Conservation (phyloP, 2,329 filamentous ascomycete genomes). For the Aspergillus fructus region DNA sequence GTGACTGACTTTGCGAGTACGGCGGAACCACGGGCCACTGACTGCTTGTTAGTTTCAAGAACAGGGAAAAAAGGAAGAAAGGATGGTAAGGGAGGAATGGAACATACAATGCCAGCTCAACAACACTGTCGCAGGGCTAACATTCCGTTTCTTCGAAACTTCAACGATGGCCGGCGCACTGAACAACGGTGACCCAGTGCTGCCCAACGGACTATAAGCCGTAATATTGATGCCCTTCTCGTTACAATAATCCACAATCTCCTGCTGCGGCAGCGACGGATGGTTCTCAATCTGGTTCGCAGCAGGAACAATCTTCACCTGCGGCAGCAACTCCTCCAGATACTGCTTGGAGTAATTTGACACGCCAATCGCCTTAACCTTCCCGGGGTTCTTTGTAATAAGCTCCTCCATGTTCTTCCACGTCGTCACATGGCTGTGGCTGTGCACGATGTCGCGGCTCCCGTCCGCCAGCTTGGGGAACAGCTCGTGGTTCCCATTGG, state of each 20-base stretch:
- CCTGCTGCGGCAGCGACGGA: slow-evolving; percentile 63
- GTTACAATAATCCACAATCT: slow-evolving; percentile 53
- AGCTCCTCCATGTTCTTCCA: slow-evolving; percentile 70
- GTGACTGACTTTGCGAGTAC: slow-evolving; percentile 45
- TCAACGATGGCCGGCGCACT: slow-evolving; percentile 42
- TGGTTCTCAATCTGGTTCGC: slow-evolving; percentile 83
- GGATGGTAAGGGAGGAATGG: neutral
- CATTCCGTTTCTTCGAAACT: slow-evolving; percentile 41
- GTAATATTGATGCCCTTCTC: slow-evolving; percentile 53
- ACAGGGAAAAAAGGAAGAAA: neutral
- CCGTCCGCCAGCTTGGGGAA: slow-evolving; percentile 76
- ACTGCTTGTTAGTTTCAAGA: neutral
- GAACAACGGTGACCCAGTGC: slow-evolving; percentile 45
- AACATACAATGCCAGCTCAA: slow-evolving; percentile 46
- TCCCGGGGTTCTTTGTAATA: slow-evolving; percentile 47
- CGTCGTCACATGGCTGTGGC: slow-evolving; percentile 70
- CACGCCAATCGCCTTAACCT: slow-evolving; percentile 58
- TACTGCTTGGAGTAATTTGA: slow-evolving; percentile 58
- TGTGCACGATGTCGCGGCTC: slow-evolving; percentile 67
- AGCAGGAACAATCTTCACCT: slow-evolving; percentile 62
- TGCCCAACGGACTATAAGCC: slow-evolving; percentile 49
- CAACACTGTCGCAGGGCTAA: slow-evolving; percentile 40
- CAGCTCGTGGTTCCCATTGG: slow-evolving; percentile 41
- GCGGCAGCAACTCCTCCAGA: slow-evolving; percentile 55
- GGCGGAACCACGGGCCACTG: slow-evolving; percentile 40